Conservation (phyloP, 305 asterid species). For the Solanum hybrid region DNA sequence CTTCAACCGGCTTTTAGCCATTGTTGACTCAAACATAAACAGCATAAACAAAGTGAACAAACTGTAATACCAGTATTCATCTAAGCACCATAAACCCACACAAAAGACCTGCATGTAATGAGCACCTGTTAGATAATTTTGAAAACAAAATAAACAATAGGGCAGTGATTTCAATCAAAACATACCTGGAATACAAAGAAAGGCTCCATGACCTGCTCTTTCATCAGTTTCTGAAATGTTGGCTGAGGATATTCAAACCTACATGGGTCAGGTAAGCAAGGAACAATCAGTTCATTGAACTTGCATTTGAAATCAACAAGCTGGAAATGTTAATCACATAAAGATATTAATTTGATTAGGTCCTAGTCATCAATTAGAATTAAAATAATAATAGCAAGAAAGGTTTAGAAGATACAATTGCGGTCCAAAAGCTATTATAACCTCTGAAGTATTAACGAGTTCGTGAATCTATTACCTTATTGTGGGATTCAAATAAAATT, state of each 20-base stretch:
- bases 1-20: conserved; percentile 94
- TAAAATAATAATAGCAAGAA: neutral
- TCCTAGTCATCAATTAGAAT: neutral
- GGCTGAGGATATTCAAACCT: conserved; percentile 99
- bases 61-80: conserved; percentile 95
- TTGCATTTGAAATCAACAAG: neutral
- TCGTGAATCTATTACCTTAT: neutral
- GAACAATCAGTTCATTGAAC: neutral
- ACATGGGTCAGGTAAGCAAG: conserved; percentile 17
- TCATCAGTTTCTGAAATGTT: conserved; percentile 86
- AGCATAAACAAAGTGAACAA: conserved; percentile 90
- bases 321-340: neutral
- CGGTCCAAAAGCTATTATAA: neutral
- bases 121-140: conserved; percentile 10
- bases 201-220: conserved; percentile 91
- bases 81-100: conserved; percentile 97
- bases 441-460: neutral
- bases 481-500: neutral
- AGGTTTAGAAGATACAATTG: neutral
- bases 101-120: conserved; percentile 71
- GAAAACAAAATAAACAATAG: neutral
- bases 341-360: neutral
- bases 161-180: conserved; percentile 5
- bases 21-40: conserved; percentile 96
- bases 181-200: conserved; percentile 95